Base-by-base conservation (phyloP, 306 rosid genomes). In the Cucumis melo region DNA sequence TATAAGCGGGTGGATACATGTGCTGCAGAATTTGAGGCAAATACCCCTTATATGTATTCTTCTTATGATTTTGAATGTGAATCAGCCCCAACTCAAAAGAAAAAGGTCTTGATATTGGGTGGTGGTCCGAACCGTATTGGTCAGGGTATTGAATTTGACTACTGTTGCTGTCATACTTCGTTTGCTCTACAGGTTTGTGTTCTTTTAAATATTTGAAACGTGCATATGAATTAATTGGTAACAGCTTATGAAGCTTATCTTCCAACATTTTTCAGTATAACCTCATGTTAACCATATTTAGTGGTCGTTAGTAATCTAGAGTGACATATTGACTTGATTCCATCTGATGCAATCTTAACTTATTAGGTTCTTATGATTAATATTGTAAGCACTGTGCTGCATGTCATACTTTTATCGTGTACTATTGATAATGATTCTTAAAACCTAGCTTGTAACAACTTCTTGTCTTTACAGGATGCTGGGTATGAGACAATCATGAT, bases 21-120 rank as follows among this genome's bases (percentile, higher is more conserved):
- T 81, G 99, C 99, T 20, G 99, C 99, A n/a, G 98, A 95, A 80
- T 95, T 95, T 86, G 99, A 95, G 87, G 99, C 99, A 36, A 87
- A 92, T 79, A 92, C 97, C 65, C 98, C 98, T n/a, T 95, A 90
- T 50, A 92, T 95, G 99, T 95, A 95, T 82, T 95, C 99, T 67
- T 95, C 98, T 50, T 95, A 95, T 87, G 99, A 95, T 87, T 86
- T 84, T 81, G 97, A 95, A 87, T 92, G 99, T 51, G 98, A 95
- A 87, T 91, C 97, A 51, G 91, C 89, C 59, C 99, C 98, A 80
- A 95, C 98, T 27, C 83, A 78, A 56, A 86, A 42, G 46, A 95
- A 88, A 86, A 95, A 95, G 86, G 97, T 95, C 80, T 80, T 95
- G 57, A 95, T 95, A 78, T 86, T 95, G 85, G 99, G 99, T 64